Conservation (phyloP, 805 yeast species). For the Pachysolen tannophilus region DNA sequence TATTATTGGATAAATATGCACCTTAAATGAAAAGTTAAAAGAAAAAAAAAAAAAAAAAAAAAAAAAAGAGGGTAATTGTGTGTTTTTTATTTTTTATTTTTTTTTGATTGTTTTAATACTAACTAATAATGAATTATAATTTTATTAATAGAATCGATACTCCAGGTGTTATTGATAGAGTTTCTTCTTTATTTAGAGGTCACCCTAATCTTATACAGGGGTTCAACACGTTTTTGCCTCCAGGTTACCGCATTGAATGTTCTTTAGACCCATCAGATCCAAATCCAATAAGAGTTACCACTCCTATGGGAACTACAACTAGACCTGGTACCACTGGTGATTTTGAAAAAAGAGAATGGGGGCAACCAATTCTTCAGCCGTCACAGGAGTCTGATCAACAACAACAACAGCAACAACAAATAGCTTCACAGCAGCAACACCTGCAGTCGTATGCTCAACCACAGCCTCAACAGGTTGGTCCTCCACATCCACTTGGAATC, state of each 20-base stretch:
- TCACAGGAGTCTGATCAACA: constrained; percentile 15
- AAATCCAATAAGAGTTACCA: constrained; percentile 86
- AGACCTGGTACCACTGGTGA: constrained; percentile 45
- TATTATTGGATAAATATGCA: too few species aligned
- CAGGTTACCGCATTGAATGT: constrained; percentile 92
- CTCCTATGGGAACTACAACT: constrained; percentile 86
- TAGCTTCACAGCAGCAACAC: constrained; percentile 7
- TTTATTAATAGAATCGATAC: constrained; percentile 67
- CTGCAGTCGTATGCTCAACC: constrained; percentile 2
- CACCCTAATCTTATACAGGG: constrained; percentile 94
- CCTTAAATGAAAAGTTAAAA: too few species aligned
- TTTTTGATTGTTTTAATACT: too few species aligned
- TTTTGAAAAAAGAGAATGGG: constrained; percentile 12
- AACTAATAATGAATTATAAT: too few species aligned
- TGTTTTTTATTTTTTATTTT: too few species aligned
- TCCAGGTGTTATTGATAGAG: constrained; percentile 97
- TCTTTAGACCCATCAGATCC: constrained; percentile 85
- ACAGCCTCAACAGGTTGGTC: constrained; percentile 5
- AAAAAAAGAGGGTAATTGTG: too few species aligned
- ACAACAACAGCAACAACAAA: constrained; percentile 19
- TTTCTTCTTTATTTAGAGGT: constrained; percentile 82
- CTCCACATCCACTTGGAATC: constrained; percentile 4
- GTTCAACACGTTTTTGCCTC: constrained; percentile 94
- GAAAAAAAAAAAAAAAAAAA: too few species aligned
- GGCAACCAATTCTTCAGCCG: constrained; percentile 11